phyloP scores from a whole-genome alignment of 2,329 filamentous ascomycete genomes.

The Cytospora mali region DNA sequence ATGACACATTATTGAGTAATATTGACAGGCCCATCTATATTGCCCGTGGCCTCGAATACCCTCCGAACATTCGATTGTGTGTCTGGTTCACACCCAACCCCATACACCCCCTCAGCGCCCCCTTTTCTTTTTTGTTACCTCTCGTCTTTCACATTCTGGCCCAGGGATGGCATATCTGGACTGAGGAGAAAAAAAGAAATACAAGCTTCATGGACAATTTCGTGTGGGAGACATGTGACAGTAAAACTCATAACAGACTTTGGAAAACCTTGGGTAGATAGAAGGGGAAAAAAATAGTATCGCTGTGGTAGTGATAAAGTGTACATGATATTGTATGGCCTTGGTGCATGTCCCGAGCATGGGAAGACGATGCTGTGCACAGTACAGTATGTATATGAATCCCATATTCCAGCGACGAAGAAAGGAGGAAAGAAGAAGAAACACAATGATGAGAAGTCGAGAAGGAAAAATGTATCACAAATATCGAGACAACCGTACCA shows the following conservation, averaged over 20 bases:
- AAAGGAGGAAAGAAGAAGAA: constrained; percentile 4
- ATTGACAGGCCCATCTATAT: neutral
- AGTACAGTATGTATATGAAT: neutral
- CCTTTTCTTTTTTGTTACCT: neutral
- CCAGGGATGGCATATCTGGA: too few species aligned
- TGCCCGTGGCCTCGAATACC: neutral
- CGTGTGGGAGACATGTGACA: neutral
- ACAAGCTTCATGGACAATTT: neutral
- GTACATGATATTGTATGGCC: constrained; percentile 11
- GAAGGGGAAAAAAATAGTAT: neutral
- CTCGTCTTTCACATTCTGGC: neutral
- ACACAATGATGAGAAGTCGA: neutral
- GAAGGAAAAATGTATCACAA: neutral
- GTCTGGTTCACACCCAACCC: neutral
- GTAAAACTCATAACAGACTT: constrained; percentile 13
- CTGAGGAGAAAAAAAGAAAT: neutral
- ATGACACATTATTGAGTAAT: neutral
- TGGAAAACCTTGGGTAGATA: neutral
- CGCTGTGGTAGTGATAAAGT: constrained; percentile 8
- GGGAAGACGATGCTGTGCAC: constrained; percentile 2
- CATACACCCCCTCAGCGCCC: neutral
- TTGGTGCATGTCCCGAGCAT: constrained; percentile 4
- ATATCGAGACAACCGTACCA: neutral
- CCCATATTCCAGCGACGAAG: neutral
- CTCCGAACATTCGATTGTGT: neutral